Conservation (phyloP, 1,139 yeast species). For the Pichia sp. region DNA sequence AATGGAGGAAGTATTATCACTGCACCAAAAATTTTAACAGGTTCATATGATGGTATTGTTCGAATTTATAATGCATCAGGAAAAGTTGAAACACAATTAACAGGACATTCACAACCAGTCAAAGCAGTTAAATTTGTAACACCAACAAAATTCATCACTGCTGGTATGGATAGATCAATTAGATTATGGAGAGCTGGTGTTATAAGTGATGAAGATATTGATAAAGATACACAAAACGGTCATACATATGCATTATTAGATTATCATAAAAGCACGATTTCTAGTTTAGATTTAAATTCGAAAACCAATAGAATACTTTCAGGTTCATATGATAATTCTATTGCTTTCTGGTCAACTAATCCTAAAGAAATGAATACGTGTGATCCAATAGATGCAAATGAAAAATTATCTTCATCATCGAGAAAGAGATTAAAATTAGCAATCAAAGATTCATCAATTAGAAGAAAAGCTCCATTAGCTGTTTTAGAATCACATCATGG, state of each 20-base stretch:
- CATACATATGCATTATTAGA: slow-evolving; percentile 75
- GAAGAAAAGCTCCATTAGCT: slow-evolving; percentile 76
- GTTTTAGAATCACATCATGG: slow-evolving; percentile 73
- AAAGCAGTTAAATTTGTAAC: slow-evolving; percentile 75
- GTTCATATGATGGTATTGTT: slow-evolving; percentile 91
- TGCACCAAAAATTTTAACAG: slow-evolving; percentile 63
- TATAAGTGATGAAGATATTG: slow-evolving; percentile 40
- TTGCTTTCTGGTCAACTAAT: slow-evolving; percentile 85
- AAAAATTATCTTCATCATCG: slow-evolving; percentile 62
- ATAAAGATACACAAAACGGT: slow-evolving; percentile 58
- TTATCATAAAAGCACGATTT: slow-evolving; percentile 87
- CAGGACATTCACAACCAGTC: slow-evolving; percentile 84
- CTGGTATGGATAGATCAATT: slow-evolving; percentile 82
- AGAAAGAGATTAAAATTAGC: slow-evolving; percentile 84
- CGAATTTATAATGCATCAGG: slow-evolving; percentile 85
- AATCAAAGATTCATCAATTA: slow-evolving; percentile 64
- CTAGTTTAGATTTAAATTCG: slow-evolving; percentile 57
- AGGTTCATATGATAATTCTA: slow-evolving; percentile 74
- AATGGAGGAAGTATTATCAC: slow-evolving; percentile 28
- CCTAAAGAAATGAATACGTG: slow-evolving; percentile 77
- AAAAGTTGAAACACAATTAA: slow-evolving; percentile 70
- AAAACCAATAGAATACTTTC: slow-evolving; percentile 59
- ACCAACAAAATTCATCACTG: slow-evolving; percentile 70
- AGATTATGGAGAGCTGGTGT: slow-evolving; percentile 77
- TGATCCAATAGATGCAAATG: slow-evolving; percentile 41